Evolutionary conservation across 202 grass and related monocot species (phyloP).

Genomic region (Schoenoplectus tabernaemontani): DNA sequence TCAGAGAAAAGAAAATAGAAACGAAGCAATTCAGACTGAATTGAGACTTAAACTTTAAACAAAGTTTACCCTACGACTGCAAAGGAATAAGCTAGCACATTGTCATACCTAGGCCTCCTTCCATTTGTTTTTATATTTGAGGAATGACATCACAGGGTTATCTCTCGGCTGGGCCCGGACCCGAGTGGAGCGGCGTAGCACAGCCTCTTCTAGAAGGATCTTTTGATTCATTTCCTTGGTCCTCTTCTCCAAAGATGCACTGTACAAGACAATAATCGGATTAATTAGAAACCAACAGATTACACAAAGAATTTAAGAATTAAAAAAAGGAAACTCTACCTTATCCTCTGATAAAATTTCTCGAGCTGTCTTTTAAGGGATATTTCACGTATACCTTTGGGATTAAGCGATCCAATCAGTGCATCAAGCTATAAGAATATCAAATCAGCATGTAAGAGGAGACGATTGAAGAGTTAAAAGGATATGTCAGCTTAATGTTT

Average conservation of each 20-base stretch:
- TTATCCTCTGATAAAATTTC: slow-evolving; percentile 62
- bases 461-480: neutral
- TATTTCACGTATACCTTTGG: slow-evolving; percentile 80
- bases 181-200: slow-evolving; percentile 61
- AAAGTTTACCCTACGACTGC: neutral
- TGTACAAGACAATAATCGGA: slow-evolving; percentile 16
- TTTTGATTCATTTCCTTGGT: slow-evolving; percentile 41
- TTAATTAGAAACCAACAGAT: neutral
- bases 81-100: neutral
- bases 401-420: slow-evolving; percentile 67
- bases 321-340: slow-evolving; percentile 27
- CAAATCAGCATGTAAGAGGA: slow-evolving; percentile 5
- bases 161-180: slow-evolving; percentile 67
- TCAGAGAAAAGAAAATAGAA: neutral
- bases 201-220: slow-evolving; percentile 46
- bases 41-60: neutral
- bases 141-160: slow-evolving; percentile 44
- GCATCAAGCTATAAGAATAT: slow-evolving; percentile 47
- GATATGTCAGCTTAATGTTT: neutral
- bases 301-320: neutral
- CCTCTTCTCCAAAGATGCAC: slow-evolving; percentile 65
- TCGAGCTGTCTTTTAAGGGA: slow-evolving; percentile 60
- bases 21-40: neutral
- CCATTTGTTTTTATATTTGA: slow-evolving; percentile 74
- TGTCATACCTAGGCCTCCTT: slow-evolving; percentile 34